Evolutionary conservation across 2,329 filamentous ascomycete genomes (phyloP), one percentile per base, ranked within the genome.

Genomic region (Pestalotiopsis sp.): DNA sequence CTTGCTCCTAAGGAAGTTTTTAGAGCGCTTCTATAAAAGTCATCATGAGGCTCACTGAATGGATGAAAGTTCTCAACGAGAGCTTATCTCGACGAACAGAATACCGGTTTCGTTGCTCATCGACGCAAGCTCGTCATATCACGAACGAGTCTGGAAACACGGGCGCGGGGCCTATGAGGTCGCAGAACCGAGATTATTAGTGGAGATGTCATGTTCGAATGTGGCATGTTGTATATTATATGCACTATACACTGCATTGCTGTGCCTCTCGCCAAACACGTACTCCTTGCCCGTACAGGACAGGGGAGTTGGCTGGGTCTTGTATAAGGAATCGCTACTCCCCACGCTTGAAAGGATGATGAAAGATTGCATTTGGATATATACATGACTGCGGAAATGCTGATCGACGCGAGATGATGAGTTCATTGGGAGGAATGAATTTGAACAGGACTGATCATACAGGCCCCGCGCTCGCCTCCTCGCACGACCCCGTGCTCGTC

Each of bases 401-500:
- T 52, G 11, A 14, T 4, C 14, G n/a, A 52, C n/a, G 45, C 45
- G 45, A 14, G 4, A 20, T 52, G 45, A 52, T 52, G 14, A 20
- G 3, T 14, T 52, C n/a, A 20, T 14, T 52, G 13, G 11, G 5
- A 17, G 13, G 3, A 20, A 52, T 9, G 13, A 52, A 31, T 62
- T 39, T 12, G 11, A 4, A 36, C 25, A 14, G 14, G 14, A 31
- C 31, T 25, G 25, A 25, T 3, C 3, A 25, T 25, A 25, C 25
- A 25, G 81, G 81, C 25, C 78, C 74, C 27, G 72, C 69, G 67
- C 76, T 69, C 7, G 77, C 78, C 1, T 68, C 71, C 75, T 79
- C 77, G 67, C 82, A 84, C 49, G 64, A 58, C 62, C 81, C 73
- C 17, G 74, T 80, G 73, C 81, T 80, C 13, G 79, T 79, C 66